These are phyloP conservation scores for Nowakowskiella sp. DNA, from an alignment of 192 early-diverging fungal genomes.

Conservation along the genomic window DNA sequence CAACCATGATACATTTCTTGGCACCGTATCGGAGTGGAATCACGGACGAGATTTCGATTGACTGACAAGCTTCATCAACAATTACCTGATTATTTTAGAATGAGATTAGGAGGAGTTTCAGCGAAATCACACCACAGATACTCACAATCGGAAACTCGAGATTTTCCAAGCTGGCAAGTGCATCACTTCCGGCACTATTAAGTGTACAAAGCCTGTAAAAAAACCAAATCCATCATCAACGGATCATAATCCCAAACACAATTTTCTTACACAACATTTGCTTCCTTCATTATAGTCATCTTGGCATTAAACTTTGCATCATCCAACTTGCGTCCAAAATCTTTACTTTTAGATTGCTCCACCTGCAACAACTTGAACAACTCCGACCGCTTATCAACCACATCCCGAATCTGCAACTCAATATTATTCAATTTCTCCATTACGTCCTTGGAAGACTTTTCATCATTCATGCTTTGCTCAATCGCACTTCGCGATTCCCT, in stretches of 20 bases:
- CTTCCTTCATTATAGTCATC: conserved; percentile 59
- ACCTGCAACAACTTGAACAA: conserved; percentile 23
- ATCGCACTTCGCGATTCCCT: too few relatives aligned
- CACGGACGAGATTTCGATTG: conserved; percentile 75
- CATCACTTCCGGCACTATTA: conserved; percentile 78
- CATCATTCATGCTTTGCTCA: too few relatives aligned
- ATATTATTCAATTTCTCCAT: too few relatives aligned
- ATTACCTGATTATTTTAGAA: conserved; percentile 59
- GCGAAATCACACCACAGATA: neutral
- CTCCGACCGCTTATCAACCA: conserved; percentile 13
- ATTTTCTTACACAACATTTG: conserved; percentile 63
- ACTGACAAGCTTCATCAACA: conserved; percentile 94
- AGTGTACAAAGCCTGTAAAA: conserved; percentile 56
- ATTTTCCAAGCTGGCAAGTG: conserved; percentile 48
- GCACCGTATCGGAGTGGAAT: conserved; percentile 83
- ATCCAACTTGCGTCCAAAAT: conserved; percentile 29
- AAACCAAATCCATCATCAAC: neutral
- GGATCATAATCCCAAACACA: neutral
- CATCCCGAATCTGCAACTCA: neutral
- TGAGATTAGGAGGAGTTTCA: too few relatives aligned
- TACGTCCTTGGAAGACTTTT: too few relatives aligned
- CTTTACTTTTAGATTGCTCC: conserved; percentile 20
- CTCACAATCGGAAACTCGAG: conserved; percentile 55
- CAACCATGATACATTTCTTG: conserved; percentile 78
- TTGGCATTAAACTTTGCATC: conserved; percentile 45